These are phyloP conservation scores for Rhynchosporium agropyri DNA, from an alignment of 2,329 filamentous ascomycete species.

Conservation along the genomic window DNA sequence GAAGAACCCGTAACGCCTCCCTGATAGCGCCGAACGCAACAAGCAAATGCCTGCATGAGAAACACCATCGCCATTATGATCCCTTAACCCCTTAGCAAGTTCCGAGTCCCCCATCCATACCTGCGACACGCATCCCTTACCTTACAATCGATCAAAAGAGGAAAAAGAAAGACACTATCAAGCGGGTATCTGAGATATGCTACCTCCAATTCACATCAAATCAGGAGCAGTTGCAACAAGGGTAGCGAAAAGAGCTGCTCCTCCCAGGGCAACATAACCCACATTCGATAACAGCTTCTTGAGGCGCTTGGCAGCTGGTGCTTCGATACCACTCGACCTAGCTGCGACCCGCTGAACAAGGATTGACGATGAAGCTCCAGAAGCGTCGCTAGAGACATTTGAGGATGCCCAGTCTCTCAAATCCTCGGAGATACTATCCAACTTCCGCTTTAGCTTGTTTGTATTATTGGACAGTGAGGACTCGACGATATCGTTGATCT, in stretches of 20 bases:
- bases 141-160: conserved; percentile 6
- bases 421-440: conserved; percentile 40
- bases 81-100: conserved; percentile 21
- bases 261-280: conserved; percentile 43
- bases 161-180: conserved; percentile 13
- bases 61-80: conserved; percentile 16
- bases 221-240: conserved; percentile 46
- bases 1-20: conserved; percentile 27
- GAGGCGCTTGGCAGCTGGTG: conserved; percentile 39
- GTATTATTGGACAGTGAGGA: conserved; percentile 15
- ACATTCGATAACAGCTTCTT: conserved; percentile 37
- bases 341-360: not conserved
- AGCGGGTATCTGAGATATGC: conserved; percentile 7
- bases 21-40: conserved; percentile 31
- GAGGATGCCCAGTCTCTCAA: conserved; percentile 34
- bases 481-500: conserved; percentile 41
- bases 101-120: conserved; percentile 23
- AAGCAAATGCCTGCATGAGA: conserved; percentile 25
- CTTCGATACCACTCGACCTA: not conserved
- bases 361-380: not conserved
- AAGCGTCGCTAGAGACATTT: conserved; percentile 9
- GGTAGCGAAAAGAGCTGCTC: conserved; percentile 43
- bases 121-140: conserved; percentile 16
- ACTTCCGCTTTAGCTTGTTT: conserved; percentile 38
- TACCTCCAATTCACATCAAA: conserved; percentile 32